Conservation (phyloP, 1,139 yeast species). For the Kurtzmaniella quercitrusa region DNA sequence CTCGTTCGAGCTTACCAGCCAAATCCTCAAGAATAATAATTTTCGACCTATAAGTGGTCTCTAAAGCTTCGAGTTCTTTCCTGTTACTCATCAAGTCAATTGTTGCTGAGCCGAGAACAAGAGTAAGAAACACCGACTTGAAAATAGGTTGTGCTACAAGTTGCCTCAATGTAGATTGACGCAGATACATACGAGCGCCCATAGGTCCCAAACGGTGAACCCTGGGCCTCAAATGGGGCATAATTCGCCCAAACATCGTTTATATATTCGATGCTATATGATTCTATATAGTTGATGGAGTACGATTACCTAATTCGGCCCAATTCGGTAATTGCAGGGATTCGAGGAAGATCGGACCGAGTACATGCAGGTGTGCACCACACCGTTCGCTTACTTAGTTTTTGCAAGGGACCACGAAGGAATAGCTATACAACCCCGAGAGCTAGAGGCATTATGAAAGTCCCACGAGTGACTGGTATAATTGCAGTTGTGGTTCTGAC, state of each 20-base stretch:
- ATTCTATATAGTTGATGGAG: too few species aligned
- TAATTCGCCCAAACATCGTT: not conserved
- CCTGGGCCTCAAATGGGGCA: too few species aligned
- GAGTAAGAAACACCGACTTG: slow-evolving; percentile 35
- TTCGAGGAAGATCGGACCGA: not conserved
- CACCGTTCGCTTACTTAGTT: not conserved
- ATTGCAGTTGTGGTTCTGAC: slow-evolving; percentile 30
- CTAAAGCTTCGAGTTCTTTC: slow-evolving; percentile 28
- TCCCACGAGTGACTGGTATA: slow-evolving; percentile 34
- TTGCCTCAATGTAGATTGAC: slow-evolving; percentile 15
- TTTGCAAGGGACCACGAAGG: not conserved
- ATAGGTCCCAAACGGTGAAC: not conserved
- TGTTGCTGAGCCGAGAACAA: slow-evolving; percentile 37
- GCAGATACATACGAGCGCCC: not conserved
- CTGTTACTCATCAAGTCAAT: slow-evolving; percentile 35
- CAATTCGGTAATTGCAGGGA: not conserved
- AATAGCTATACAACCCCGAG: not conserved
- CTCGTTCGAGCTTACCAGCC: slow-evolving; percentile 22
- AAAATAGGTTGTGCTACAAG: slow-evolving; percentile 29
- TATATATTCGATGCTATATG: too few species aligned
- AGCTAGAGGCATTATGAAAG: slow-evolving; percentile 21
- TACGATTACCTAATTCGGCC: too few species aligned
- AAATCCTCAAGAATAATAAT: slow-evolving; percentile 30
- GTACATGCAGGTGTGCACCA: not conserved
- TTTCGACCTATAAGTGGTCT: slow-evolving; percentile 27